Conservation (phyloP, 805 yeast genomes). For the Candida chilensis region DNA sequence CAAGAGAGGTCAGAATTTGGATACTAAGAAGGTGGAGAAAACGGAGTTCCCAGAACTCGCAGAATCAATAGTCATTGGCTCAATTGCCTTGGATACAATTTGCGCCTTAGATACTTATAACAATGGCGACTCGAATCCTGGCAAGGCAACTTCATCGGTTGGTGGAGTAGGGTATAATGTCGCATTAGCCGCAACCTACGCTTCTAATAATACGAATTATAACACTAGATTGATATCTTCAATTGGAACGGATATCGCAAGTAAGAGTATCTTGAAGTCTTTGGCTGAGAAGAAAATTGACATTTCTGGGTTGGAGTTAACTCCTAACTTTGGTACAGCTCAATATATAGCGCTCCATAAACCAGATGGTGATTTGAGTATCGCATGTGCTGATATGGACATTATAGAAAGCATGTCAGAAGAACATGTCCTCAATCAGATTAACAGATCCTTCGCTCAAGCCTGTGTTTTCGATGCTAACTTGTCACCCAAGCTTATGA, state of each 20-base stretch:
- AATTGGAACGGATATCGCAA: slow-evolving; percentile 53
- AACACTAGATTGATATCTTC: slow-evolving; percentile 41
- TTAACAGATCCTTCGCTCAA: slow-evolving; percentile 33
- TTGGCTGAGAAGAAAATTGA: slow-evolving; percentile 17
- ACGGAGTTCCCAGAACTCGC: no score
- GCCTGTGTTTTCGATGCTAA: slow-evolving; percentile 63
- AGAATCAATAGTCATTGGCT: slow-evolving; percentile 59
- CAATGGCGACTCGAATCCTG: slow-evolving; percentile 66
- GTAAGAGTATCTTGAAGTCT: slow-evolving; percentile 23
- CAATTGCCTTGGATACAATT: slow-evolving; percentile 68
- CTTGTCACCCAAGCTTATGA: slow-evolving; percentile 33
- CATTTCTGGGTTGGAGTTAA: slow-evolving; percentile 26
- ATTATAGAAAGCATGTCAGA: slow-evolving; percentile 43
- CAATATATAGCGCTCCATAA: slow-evolving; percentile 65
- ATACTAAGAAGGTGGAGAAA: not conserved
- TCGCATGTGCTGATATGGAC: slow-evolving; percentile 85
- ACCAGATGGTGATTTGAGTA: slow-evolving; percentile 47
- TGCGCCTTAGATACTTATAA: slow-evolving; percentile 30
- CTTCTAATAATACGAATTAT: slow-evolving; percentile 7
- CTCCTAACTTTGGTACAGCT: slow-evolving; percentile 36
- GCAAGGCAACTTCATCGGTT: slow-evolving; percentile 40
- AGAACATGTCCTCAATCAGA: slow-evolving; percentile 27
- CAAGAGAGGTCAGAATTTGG: not conserved
- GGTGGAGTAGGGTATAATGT: slow-evolving; percentile 89
- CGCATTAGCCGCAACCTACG: slow-evolving; percentile 48